A percentile compares a stretch with the other conserved stretches of the same genome.
Conservation (phyloP, 1,284 basidiomycete genomes). For the Ganoderma sinense region DNA sequence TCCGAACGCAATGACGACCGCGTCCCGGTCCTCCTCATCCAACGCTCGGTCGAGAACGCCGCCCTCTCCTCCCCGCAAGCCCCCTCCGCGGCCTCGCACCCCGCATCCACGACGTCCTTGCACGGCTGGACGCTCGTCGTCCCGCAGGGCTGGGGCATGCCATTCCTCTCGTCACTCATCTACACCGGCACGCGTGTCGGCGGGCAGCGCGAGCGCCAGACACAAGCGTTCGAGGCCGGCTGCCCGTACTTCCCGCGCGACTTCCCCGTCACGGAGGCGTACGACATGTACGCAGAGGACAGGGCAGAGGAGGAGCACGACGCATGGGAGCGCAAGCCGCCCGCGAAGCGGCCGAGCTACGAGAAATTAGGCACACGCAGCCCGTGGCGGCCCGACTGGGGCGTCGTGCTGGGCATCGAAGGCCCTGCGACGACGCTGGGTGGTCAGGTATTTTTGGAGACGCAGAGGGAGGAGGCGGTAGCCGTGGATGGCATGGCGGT, state of each 20-base stretch:
- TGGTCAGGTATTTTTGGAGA: constrained; percentile 53
- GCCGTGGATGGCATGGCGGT: constrained; percentile 2
- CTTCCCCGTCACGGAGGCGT: constrained; percentile 67
- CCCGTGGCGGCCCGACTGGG: constrained; percentile 84
- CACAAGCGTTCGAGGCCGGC: constrained; percentile 84
- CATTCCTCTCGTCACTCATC: constrained; percentile 83
- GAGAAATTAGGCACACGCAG: constrained; percentile 68
- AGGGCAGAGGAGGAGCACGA: constrained; percentile 59
- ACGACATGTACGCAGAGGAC: constrained; percentile 54
- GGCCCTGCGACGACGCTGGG: constrained; percentile 30
- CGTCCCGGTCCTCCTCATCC: constrained; percentile 83
- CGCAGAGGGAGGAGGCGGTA: constrained; percentile 46
- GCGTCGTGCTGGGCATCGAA: constrained; percentile 61
- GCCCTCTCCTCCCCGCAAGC: constrained; percentile 34
- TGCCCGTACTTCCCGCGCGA: constrained; percentile 83
- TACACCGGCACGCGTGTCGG: constrained; percentile 84
- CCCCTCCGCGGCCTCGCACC: constrained; percentile 22
- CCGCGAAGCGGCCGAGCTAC: constrained; percentile 84
- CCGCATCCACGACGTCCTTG: constrained; percentile 46
- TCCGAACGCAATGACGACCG: constrained; percentile 79
- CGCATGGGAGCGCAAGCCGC: constrained; percentile 83
- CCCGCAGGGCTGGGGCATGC: constrained; percentile 88
- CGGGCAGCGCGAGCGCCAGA: constrained; percentile 80
- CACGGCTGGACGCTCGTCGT: constrained; percentile 89
- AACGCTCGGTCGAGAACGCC: constrained; percentile 68